Evolutionary conservation across 768 basidiomycete species (phyloP).

Genomic region (Auricularia sp.): DNA sequence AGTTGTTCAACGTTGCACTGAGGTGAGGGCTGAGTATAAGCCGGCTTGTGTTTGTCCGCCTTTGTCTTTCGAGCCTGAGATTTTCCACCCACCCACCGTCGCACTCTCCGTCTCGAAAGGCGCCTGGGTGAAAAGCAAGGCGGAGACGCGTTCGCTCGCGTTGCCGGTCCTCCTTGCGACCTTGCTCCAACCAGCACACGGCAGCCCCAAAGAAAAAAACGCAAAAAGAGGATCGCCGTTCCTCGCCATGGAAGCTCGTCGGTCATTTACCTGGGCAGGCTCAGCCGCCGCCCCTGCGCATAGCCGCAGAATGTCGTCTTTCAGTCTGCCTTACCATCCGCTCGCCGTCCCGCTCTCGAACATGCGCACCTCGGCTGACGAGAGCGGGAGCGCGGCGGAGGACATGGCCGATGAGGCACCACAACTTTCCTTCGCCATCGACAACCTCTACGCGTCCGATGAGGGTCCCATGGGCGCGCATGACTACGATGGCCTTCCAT

Average conservation of each 20-base stretch:
- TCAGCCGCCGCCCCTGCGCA: neutral
- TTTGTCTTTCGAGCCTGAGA: neutral
- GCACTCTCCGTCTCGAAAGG: neutral
- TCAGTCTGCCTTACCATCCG: neutral
- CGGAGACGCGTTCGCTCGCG: slow-evolving; percentile 2
- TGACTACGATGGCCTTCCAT: neutral
- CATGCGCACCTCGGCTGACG: neutral
- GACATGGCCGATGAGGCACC: neutral
- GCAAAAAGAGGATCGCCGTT: neutral
- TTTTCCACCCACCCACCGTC: neutral
- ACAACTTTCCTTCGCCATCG: neutral
- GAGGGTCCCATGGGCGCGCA: neutral
- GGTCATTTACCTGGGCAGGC: neutral
- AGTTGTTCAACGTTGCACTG: too few relatives aligned
- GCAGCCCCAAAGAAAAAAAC: neutral
- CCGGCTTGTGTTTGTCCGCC: neutral
- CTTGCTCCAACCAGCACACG: neutral
- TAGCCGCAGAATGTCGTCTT: neutral
- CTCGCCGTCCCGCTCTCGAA: neutral
- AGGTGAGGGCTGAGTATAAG: too few relatives aligned
- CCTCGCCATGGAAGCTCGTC: neutral
- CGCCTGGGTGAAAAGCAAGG: slow-evolving; percentile 1
- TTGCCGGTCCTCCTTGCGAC: neutral
- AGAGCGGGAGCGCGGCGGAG: neutral
- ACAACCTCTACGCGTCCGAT: neutral